Evolutionary conservation across 2,329 filamentous ascomycete genomes (phyloP).

Genomic region (Fusarium sp.): DNA sequence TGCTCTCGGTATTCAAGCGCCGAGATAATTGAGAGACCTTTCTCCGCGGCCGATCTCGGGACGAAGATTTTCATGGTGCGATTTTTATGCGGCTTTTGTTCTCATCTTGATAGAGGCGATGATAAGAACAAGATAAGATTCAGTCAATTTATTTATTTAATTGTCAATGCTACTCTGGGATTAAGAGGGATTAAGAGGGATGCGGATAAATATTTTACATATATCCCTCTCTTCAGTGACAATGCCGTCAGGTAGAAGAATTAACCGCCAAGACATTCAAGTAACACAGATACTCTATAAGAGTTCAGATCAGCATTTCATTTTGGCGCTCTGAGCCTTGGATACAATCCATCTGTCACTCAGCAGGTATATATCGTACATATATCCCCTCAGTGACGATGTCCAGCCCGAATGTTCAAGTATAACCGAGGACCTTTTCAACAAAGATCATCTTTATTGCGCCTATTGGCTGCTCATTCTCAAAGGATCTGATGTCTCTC

Average conservation of each 20-base stretch:
- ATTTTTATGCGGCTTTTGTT: not conserved
- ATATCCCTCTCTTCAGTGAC: not conserved
- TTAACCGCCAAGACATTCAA: not conserved
- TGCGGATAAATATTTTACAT: not conserved
- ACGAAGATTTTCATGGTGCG: not conserved
- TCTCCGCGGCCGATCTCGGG: conserved; percentile 11
- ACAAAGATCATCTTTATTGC: not conserved
- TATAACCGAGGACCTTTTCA: not conserved
- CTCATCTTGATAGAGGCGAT: not conserved
- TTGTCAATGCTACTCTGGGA: not conserved
- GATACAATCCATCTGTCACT: not conserved
- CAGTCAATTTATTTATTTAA: not conserved
- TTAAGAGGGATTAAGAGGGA: not conserved
- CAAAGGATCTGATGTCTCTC: not conserved
- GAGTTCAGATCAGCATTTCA: not conserved
- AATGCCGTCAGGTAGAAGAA: not conserved
- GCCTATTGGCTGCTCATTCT: not conserved
- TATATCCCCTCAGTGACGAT: not conserved
- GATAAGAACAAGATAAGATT: not conserved
- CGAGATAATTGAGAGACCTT: not conserved
- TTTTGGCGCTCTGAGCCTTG: accelerated
- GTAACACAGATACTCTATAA: too few species aligned
- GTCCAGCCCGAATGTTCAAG: not conserved
- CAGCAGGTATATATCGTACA: too few species aligned
- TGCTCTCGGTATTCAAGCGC: not conserved